phyloP scores from a whole-genome alignment of 1,139 yeast species.

The Lodderomyces jiufengensis region DNA sequence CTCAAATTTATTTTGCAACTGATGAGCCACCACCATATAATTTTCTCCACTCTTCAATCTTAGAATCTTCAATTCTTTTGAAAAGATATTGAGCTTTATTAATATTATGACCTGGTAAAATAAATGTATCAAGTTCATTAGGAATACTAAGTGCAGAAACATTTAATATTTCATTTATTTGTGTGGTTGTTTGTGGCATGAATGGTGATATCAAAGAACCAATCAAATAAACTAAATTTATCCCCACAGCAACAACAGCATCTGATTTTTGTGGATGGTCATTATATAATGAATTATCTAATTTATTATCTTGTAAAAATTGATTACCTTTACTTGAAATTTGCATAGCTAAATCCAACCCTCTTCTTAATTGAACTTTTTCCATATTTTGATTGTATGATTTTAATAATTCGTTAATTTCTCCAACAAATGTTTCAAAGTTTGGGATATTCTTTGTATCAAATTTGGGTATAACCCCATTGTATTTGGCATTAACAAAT shows the following conservation, averaged over 20 bases:
- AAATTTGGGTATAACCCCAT: conserved; percentile 77
- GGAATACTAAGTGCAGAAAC: conserved; percentile 79
- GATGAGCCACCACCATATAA: conserved; percentile 63
- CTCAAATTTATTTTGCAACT: too few species aligned
- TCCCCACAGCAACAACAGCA: conserved; percentile 88
- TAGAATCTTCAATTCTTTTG: conserved; percentile 85
- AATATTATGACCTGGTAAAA: conserved; percentile 80
- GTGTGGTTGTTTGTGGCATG: conserved; percentile 79
- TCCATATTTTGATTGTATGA: conserved; percentile 74
- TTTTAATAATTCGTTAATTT: conserved; percentile 57
- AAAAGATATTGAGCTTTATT: conserved; percentile 91
- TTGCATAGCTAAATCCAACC: conserved; percentile 87
- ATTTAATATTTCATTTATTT: conserved; percentile 74
- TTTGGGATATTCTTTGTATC: conserved; percentile 45
- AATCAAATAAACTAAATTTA: conserved; percentile 81
- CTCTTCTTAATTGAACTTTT: conserved; percentile 76
- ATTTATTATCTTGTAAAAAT: conserved; percentile 91
- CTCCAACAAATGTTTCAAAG: conserved; percentile 50
- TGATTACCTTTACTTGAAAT: conserved; percentile 90
- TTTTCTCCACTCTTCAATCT: conserved; percentile 82
- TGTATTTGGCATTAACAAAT: conserved; percentile 85
- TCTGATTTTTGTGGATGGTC: conserved; percentile 79
- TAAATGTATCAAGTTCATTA: conserved; percentile 64
- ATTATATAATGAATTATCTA: conserved; percentile 80
- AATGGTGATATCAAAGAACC: conserved; percentile 80